A percentile compares a stretch with the other conserved stretches of the same genome.
Conservation (phyloP, 192 early-diverging fungal species). For the Coemansia interrupta region DNA sequence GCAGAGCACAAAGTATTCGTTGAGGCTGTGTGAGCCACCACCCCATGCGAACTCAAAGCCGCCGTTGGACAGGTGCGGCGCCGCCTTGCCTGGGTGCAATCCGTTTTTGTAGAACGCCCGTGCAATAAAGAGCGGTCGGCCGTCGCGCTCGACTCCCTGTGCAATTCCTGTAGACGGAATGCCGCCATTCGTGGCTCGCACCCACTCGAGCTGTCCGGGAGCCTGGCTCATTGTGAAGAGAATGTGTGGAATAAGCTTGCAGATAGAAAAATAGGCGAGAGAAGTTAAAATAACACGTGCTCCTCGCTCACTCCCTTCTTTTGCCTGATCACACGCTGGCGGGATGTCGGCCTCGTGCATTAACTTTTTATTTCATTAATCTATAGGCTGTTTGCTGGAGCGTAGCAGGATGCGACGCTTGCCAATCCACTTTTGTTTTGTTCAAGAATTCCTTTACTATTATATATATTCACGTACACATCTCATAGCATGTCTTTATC, state of each 20-base stretch:
- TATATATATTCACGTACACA: neutral
- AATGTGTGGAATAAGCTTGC: too few species aligned
- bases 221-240: too few species aligned
- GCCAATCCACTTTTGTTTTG: too few species aligned
- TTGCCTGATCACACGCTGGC: too few species aligned
- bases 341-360: neutral
- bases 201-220: slow-evolving; percentile 21
- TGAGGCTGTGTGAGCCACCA: slow-evolving; percentile 43
- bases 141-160: slow-evolving; percentile 54
- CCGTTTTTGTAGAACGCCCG: slow-evolving; percentile 54
- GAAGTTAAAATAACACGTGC: too few species aligned
- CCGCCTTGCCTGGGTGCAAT: slow-evolving; percentile 51
- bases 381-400: too few species aligned
- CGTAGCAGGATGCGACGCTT: too few species aligned
- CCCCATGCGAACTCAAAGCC: slow-evolving; percentile 53
- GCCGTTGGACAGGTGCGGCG: slow-evolving; percentile 43
- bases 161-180: slow-evolving; percentile 44
- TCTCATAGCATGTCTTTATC: neutral
- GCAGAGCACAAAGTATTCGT: slow-evolving; percentile 57
- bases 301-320: too few species aligned
- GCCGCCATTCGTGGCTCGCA: slow-evolving; percentile 18
- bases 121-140: slow-evolving; percentile 54
- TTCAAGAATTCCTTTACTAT: too few species aligned
- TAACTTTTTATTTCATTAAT: too few species aligned
- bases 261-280: too few species aligned